These are phyloP conservation scores for Pseudopediastrum boryanum DNA, from an alignment of 139 green algal species.

Conservation along the genomic window DNA sequence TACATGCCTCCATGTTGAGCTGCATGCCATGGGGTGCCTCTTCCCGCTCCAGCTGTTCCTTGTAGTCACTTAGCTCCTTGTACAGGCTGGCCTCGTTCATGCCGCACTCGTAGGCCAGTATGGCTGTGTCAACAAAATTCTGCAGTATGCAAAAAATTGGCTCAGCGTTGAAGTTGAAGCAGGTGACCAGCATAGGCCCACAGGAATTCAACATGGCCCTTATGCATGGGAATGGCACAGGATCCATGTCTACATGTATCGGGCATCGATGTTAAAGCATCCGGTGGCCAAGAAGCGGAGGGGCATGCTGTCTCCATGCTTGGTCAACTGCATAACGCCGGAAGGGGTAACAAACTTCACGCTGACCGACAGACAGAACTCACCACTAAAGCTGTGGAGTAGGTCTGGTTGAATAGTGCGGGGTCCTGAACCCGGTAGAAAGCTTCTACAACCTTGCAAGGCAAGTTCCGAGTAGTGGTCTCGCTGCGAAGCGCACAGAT, in stretches of 20 bases:
- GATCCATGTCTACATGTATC: too few species aligned
- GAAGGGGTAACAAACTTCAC: neutral
- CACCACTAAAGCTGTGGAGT: slow-evolving; percentile 41
- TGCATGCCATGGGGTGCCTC: slow-evolving; percentile 20
- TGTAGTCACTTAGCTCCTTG: slow-evolving; percentile 45
- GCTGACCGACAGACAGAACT: neutral
- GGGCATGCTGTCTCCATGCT: too few species aligned
- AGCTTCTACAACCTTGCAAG: slow-evolving; percentile 11
- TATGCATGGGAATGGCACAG: too few species aligned
- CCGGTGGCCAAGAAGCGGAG: too few species aligned
- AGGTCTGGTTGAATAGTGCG: slow-evolving; percentile 42
- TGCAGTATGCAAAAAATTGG: slow-evolving; percentile 18
- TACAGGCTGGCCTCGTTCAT: slow-evolving; percentile 51
- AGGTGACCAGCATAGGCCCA: too few species aligned
- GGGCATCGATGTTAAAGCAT: too few species aligned
- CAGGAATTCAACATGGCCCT: too few species aligned
- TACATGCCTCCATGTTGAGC: slow-evolving; percentile 42
- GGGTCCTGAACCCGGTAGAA: slow-evolving; percentile 49
- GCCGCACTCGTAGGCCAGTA: slow-evolving; percentile 69
- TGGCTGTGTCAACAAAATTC: slow-evolving; percentile 53
- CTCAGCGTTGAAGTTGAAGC: neutral
- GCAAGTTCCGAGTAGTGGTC: too few species aligned
- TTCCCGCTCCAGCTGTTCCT: slow-evolving; percentile 8
- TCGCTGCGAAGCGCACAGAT: too few species aligned
- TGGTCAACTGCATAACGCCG: neutral